Base-by-base conservation (phyloP, 2,329 filamentous ascomycete genomes). In the Pezicula rhizophila region DNA sequence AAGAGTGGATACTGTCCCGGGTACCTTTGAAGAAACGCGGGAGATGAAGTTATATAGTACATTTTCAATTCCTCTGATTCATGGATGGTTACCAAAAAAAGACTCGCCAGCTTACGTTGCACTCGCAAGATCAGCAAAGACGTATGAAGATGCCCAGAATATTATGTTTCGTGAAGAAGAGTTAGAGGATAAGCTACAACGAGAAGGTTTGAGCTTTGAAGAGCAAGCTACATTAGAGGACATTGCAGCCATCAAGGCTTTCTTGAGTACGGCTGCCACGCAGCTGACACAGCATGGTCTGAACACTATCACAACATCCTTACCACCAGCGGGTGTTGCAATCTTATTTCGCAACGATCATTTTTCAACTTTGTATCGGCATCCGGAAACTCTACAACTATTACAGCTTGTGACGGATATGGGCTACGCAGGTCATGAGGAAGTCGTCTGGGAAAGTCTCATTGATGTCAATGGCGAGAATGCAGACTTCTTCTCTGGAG, bases 291-390 rank as follows among this genome's bases (percentile, higher is more conserved):
- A 80, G 0, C 86, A 85, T 66, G 93, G 93, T 0, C 75, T 99
- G 2, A 78, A 87, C 35, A 79, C 87, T 1, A 83, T 97, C 35
- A 77, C 77, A 1, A 79, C 80, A 45, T 82, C 78, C 5, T 76
- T 96, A 49, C 71, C 78, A 11, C 85, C 89, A 1, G 92, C 90
- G 2, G 82, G 86, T 1, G 80, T 96, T 53, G 89, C 89, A 0
- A 97, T 99, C 44, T 70, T 99, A 1, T 99, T 99, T 71, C 82
- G 93, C 23, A 99, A 99, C 60, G 92, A 99, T 62, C 93, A 99
- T 65, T 99, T 99, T 63, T 90, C 89, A 38, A 97, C 92, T 0
- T 68, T 99, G 0, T 96, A 95, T 68, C 89, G 91, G 52, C 89
- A 97, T 59, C 89, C 92, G 0, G 73, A 83, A 40, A 89, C 84